phyloP scores from a whole-genome alignment of 2,329 filamentous ascomycete genomes.

The Calonectria pseudoreteaudii region DNA sequence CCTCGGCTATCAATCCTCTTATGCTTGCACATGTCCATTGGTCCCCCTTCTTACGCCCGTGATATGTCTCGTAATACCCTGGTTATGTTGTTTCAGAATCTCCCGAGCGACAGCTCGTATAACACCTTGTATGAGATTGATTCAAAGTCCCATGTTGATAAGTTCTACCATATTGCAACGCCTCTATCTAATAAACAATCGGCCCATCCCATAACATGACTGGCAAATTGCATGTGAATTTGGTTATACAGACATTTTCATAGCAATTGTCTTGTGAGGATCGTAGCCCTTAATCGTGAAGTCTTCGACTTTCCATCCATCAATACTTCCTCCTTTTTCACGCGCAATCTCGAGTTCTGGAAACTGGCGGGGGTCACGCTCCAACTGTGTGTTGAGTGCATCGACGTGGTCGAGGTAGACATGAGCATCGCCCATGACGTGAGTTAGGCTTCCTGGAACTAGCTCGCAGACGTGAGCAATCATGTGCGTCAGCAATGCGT shows the following conservation, averaged over 20 bases:
- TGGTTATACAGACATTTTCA: conserved; percentile 92
- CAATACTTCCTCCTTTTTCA: conserved; percentile 79
- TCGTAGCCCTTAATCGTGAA: conserved; percentile 90
- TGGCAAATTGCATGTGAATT: neutral
- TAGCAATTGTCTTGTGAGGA: conserved; percentile 90
- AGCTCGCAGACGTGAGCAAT: conserved; percentile 88
- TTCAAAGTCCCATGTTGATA: neutral
- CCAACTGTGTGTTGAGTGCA: conserved; percentile 83
- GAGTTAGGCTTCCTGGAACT: conserved; percentile 86
- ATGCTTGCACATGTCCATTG: neutral
- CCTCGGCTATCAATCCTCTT: neutral
- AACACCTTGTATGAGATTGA: neutral
- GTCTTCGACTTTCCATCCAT: conserved; percentile 90
- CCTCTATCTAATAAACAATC: conserved; percentile 28
- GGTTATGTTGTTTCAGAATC: neutral
- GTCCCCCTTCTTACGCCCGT: neutral
- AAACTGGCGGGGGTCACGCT: conserved; percentile 83
- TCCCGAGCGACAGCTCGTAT: neutral
- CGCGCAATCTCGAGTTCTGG: conserved; percentile 80
- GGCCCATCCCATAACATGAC: neutral
- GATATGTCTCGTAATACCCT: neutral
- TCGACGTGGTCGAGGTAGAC: conserved; percentile 95
- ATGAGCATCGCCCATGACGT: conserved; percentile 98
- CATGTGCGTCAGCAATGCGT: conserved; percentile 95
- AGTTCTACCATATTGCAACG: conserved; percentile 26